A percentile compares a stretch with the other conserved stretches of the same genome.
These are phyloP conservation scores for Fomitopsis serialis DNA, from an alignment of 768 basidiomycete genomes.

Conservation along the genomic window DNA sequence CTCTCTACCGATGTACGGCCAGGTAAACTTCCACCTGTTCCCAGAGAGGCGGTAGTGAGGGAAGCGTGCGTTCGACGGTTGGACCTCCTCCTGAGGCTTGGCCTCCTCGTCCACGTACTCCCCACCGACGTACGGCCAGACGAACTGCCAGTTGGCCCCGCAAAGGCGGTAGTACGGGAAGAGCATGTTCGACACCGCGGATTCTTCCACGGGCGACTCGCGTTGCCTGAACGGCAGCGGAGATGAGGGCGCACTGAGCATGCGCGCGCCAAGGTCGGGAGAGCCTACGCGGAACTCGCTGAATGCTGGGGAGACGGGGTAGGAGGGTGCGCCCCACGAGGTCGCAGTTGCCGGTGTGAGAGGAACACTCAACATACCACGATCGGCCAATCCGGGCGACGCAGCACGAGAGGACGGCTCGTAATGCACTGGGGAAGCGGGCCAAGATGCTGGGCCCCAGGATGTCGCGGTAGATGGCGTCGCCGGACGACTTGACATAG, in stretches of 20 bases:
- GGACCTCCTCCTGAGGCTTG: background rate
- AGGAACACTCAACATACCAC: conserved; percentile 40
- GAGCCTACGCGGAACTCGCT: conserved; percentile 9
- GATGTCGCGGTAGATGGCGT: conserved; percentile 46
- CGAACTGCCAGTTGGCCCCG: conserved; percentile 9
- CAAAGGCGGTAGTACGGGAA: background rate
- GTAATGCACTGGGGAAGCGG: conserved; percentile 25
- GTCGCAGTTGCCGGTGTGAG: conserved; percentile 45
- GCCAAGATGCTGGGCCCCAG: conserved; percentile 38
- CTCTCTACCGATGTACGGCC: conserved; percentile 13
- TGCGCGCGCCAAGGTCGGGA: conserved; percentile 12
- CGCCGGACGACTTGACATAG: conserved; percentile 31
- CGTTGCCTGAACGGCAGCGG: conserved; percentile 7
- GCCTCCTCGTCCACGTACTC: background rate
- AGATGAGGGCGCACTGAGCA: conserved; percentile 10
- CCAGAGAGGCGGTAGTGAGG: background rate
- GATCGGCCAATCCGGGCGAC: conserved; percentile 11
- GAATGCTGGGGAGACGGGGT: conserved; percentile 26
- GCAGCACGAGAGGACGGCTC: conserved; percentile 9
- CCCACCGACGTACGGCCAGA: conserved; percentile 16
- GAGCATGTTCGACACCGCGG: conserved; percentile 1
- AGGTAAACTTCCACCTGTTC: conserved; percentile 13
- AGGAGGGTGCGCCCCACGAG: conserved; percentile 45
- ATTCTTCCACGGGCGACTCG: background rate
- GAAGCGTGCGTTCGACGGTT: conserved; percentile 2